Evolutionary conservation across 306 rosid species (phyloP), one percentile per base, ranked within the genome.

Genomic region (Pachyrhizus erosus): DNA sequence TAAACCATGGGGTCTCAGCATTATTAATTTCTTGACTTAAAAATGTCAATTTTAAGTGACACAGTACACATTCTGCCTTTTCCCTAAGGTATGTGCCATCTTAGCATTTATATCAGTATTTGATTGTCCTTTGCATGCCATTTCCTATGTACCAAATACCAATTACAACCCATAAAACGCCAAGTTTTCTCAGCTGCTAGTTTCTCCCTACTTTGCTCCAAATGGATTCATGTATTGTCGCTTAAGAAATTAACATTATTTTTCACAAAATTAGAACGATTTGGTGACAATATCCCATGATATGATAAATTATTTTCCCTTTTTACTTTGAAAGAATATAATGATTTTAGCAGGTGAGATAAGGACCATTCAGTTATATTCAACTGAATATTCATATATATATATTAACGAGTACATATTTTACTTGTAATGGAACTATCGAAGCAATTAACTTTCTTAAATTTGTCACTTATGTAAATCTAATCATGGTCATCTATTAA

Each of bases 41-140:
- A 46, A 51, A 31, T 54, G 33, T 71, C 46, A 73, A 49, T 51
- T 31, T 10, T 12, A 12, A 33, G 77, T 33, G 48, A 74, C 68
- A 21, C 67, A 34, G 4, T 55, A 5, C 49, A 51, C 66, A 5
- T 75, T 51, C 0, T 55, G 69, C 69, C 79, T 57, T 57, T 18
- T 14, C 54, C 37, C 79, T 6, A 11, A 4, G 11, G 68, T 54
- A 10, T 13, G 54, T 34, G 79, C 66, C 79, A 54, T 55, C 66
- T 10, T 73, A 18, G 48, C 65, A 52, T 51, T 51, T 42, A 37
- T 21, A 24, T 39, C 12, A 10, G 49, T 23, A 57, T 39, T 57
- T 75, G 70, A 9, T 58, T 75, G 80, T 75, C 70, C 42, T 39
- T 61, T 57, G 39, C 55, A 40, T 57, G 80, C 42, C 37, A 39